Base-by-base conservation (phyloP, 164 flowering plant species). In the Nymphaea colorata region DNA sequence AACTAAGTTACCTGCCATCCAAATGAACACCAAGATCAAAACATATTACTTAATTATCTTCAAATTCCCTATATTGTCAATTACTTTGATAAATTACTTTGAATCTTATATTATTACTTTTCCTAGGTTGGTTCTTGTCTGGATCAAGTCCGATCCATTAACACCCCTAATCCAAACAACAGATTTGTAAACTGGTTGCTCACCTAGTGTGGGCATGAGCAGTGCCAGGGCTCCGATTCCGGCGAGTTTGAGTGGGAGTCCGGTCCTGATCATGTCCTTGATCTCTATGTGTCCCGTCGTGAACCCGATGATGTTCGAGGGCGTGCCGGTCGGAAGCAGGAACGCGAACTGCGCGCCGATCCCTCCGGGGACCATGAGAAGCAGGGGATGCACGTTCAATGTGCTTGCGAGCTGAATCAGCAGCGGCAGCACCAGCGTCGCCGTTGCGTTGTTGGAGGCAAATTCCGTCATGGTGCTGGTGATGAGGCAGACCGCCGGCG, bases 171-270 rank as follows among this genome's bases (percentile, higher is more conserved):
- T 55, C 45, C 36, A 67, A 18, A 44, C 42, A 18, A 57, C 42
- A 70, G 45, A 25, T 25, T 25, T 25, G 36, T 25, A 25, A 25
- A 25, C 36, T 16, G 41, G 41, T 17, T 4, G 41, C 72, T 70
- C 76, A 91, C 97, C 98, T 15, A 90, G 78, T 4, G 98, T 84
- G n/a, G 98, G 98, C 96, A 93, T 88, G 1, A 87, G 44, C 59
- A 86, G 7, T 5, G 98, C 72, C 5, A 93, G 64, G 0, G 70
- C 83, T 5, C 77, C 82, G 17, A 80, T 81, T 25, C 92, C 92
- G 10, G 83, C 83, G 61, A 90, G 64, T 73, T 93, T 93, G 3
- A 90, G 82, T 0, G 90, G 92, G 41, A 83, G 4, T 5, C 98
- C 96, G 3, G 74, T 78, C 78, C 82, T 86, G 77, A 93, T 70